Conservation (phyloP, 2,329 filamentous ascomycete species). For the Coniochaeta sp. region DNA sequence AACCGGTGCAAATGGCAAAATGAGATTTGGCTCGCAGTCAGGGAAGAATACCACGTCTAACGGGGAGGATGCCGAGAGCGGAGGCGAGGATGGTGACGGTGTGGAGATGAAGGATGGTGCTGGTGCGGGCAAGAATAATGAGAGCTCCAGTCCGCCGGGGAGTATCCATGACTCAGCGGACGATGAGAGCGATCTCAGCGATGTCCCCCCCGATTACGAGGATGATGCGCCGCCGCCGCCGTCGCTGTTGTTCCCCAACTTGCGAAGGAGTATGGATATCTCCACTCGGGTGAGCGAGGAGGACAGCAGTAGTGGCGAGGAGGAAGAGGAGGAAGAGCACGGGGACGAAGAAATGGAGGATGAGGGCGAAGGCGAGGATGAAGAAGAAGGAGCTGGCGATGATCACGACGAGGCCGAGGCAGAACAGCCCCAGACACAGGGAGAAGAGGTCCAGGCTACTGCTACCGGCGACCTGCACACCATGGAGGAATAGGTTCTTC, state of each 20-base stretch:
- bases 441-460: no score
- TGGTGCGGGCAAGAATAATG: conserved; percentile 21
- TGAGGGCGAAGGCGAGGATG: conserved; percentile 9
- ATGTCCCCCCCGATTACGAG: conserved; percentile 52
- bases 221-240: conserved; percentile 47
- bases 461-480: no score
- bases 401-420: background rate
- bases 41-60: conserved; percentile 38
- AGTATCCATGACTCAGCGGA: conserved; percentile 61
- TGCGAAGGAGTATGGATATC: conserved; percentile 30
- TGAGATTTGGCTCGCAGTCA: conserved; percentile 42
- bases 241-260: conserved; percentile 45
- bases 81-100: conserved; percentile 28
- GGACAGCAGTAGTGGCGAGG: conserved; percentile 11
- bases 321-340: conserved; percentile 14
- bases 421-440: no score
- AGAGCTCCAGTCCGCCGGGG: conserved; percentile 43
- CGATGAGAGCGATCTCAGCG: conserved; percentile 63
- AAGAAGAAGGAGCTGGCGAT: conserved; percentile 4
- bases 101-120: conserved; percentile 37
- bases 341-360: conserved; percentile 16
- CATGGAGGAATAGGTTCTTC: no score
- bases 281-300: conserved; percentile 5
- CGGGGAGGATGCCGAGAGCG: conserved; percentile 25
- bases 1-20: conserved; percentile 30